phyloP scores from a whole-genome alignment of 768 basidiomycete genomes.

The Russula earlei region DNA sequence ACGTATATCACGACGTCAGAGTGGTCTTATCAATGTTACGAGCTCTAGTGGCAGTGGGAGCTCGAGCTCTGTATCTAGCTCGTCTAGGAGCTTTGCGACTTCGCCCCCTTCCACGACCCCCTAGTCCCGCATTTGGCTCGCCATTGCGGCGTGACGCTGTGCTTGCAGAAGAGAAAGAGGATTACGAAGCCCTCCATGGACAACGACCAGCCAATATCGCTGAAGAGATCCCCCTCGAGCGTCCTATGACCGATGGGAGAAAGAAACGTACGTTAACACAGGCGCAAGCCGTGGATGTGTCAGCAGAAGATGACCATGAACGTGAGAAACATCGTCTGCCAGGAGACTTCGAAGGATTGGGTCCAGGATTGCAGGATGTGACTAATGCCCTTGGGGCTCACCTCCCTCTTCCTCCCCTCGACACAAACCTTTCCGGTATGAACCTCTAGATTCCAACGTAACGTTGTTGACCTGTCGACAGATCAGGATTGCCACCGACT shows the following conservation, averaged over 20 bases:
- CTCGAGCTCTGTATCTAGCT: slow-evolving; percentile 28
- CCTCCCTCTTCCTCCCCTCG: slow-evolving; percentile 28
- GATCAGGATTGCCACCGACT: slow-evolving; percentile 11
- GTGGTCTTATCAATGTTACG: slow-evolving; percentile 42
- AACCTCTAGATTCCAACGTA: neutral
- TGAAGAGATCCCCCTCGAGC: slow-evolving; percentile 31
- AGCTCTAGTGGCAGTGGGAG: neutral
- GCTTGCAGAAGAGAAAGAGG: slow-evolving; percentile 48
- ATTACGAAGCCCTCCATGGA: slow-evolving; percentile 30
- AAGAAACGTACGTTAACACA: slow-evolving; percentile 37
- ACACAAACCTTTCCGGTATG: slow-evolving; percentile 31
- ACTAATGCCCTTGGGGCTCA: slow-evolving; percentile 45
- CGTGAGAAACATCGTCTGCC: slow-evolving; percentile 25
- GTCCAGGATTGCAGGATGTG: slow-evolving; percentile 50
- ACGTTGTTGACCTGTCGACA: slow-evolving; percentile 18
- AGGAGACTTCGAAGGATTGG: slow-evolving; percentile 34
- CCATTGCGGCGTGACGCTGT: slow-evolving; percentile 47
- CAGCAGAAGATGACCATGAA: slow-evolving; percentile 26
- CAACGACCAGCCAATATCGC: slow-evolving; percentile 27
- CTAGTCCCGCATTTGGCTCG: slow-evolving; percentile 62
- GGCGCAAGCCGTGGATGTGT: slow-evolving; percentile 25
- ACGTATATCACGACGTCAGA: slow-evolving; percentile 34
- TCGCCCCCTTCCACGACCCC: slow-evolving; percentile 42
- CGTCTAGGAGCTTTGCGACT: slow-evolving; percentile 26
- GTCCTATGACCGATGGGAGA: slow-evolving; percentile 39